phyloP scores from a whole-genome alignment of 345 rosid species.

The Arabidopsis thaliana region DNA sequence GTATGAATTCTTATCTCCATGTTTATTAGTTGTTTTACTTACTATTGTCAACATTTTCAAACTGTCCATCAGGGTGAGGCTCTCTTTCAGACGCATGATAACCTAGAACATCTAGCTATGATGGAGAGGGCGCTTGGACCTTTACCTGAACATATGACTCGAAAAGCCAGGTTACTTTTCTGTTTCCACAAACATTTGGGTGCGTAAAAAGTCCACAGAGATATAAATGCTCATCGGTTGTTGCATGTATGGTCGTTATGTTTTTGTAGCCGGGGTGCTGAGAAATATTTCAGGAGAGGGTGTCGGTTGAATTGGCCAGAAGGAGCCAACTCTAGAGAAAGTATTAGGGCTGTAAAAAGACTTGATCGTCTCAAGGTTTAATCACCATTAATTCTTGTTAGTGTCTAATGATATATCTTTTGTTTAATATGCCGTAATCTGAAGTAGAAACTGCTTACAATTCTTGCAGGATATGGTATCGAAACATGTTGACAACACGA shows the following conservation, averaged over 20 bases:
- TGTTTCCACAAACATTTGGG: neutral
- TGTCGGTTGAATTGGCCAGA: slow-evolving; percentile 82
- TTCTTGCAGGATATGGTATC: slow-evolving; percentile 63
- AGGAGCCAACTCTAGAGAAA: slow-evolving; percentile 81
- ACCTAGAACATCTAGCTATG: slow-evolving; percentile 87
- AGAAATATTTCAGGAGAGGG: slow-evolving; percentile 73
- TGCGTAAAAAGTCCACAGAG: neutral
- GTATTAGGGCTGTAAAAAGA: slow-evolving; percentile 82
- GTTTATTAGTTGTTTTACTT: slow-evolving; percentile 14
- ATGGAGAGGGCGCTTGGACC: slow-evolving; percentile 81
- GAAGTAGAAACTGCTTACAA: slow-evolving; percentile 22
- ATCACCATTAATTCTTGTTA: neutral
- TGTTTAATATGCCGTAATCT: slow-evolving; percentile 18
- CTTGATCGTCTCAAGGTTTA: slow-evolving; percentile 66
- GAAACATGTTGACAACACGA: slow-evolving; percentile 53
- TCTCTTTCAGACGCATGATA: slow-evolving; percentile 82
- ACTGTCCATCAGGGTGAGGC: slow-evolving; percentile 67
- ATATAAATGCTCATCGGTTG: slow-evolving; percentile 7
- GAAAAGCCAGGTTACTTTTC: slow-evolving; percentile 53
- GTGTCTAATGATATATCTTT: slow-evolving; percentile 4
- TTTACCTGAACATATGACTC: slow-evolving; percentile 67
- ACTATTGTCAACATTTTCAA: slow-evolving; percentile 7
- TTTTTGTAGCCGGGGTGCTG: slow-evolving; percentile 63
- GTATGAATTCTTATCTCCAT: neutral
- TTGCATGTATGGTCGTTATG: slow-evolving; percentile 17